A percentile compares a stretch with the other conserved stretches of the same genome.
Conservation (phyloP, 192 early-diverging fungal genomes). For the Linnemannia schmuckeri region DNA sequence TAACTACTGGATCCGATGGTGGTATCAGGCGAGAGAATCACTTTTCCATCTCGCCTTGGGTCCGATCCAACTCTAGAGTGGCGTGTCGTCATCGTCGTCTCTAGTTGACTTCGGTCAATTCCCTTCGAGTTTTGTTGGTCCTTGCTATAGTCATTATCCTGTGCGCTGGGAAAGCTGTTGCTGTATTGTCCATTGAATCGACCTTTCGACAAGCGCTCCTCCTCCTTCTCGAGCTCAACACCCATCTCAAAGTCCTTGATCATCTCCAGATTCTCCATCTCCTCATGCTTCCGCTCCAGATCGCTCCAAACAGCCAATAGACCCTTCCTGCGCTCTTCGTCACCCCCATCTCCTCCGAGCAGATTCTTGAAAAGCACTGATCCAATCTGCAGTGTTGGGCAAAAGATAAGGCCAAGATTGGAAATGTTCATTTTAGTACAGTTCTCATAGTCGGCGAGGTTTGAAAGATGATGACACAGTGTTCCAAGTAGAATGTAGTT, state of each 20-base stretch:
- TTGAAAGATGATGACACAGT: conserved; percentile 63
- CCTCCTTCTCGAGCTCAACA: conserved; percentile 22
- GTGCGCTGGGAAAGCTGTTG: not conserved
- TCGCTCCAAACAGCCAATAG: conserved; percentile 35
- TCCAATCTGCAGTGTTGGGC: conserved; percentile 66
- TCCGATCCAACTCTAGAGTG: conserved; percentile 14
- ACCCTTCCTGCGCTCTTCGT: conserved; percentile 28
- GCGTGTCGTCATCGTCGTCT: not conserved
- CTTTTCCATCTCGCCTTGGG: not conserved
- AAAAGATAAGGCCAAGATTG: conserved; percentile 71
- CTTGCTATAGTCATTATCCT: not conserved
- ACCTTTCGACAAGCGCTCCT: conserved; percentile 4
- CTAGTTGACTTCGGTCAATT: conserved; percentile 11
- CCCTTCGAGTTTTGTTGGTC: conserved; percentile 27
- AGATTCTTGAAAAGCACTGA: conserved; percentile 66
- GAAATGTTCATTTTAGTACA: conserved; percentile 69
- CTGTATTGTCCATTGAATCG: not conserved
- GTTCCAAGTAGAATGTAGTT: conserved; percentile 63
- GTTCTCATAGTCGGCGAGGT: conserved; percentile 58
- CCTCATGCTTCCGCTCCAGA: conserved; percentile 33
- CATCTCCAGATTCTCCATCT: conserved; percentile 54
- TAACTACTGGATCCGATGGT: not conserved
- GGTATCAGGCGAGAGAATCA: conserved; percentile 3
- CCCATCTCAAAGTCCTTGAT: conserved; percentile 48
- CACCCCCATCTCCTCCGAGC: conserved; percentile 52